Percentiles rank a stretch among this genome's conserved stretches.
Conservation (phyloP, 148 eudicot genomes). For the Rhododendron griersonianum region DNA sequence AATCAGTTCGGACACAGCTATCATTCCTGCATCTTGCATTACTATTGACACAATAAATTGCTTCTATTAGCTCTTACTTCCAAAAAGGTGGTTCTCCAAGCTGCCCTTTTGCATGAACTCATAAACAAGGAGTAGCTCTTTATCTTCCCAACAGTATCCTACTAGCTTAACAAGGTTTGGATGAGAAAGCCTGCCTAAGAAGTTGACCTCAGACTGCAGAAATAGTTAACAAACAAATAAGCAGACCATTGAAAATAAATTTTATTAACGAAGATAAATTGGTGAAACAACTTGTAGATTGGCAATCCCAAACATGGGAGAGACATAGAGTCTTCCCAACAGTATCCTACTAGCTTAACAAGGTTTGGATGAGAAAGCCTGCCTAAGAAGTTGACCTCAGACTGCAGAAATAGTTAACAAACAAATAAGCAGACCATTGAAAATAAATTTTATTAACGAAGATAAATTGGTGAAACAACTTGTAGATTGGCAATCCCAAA, state of each 20-base stretch:
- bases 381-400: slow-evolving; percentile 83
- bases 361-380: slow-evolving; percentile 86
- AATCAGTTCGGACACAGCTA: background rate
- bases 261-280: background rate
- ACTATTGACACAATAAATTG: background rate
- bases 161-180: slow-evolving; percentile 80
- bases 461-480: background rate
- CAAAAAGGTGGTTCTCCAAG: slow-evolving; percentile 84
- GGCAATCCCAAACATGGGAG: background rate
- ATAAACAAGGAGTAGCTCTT: slow-evolving; percentile 64
- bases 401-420: slow-evolving; percentile 31
- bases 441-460: background rate
- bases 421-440: background rate
- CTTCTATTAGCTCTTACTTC: slow-evolving; percentile 46
- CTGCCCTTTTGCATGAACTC: slow-evolving; percentile 88
- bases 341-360: slow-evolving; percentile 79
- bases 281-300: background rate
- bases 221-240: background rate
- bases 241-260: background rate
- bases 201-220: slow-evolving; percentile 75
- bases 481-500: background rate
- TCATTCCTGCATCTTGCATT: background rate
- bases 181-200: slow-evolving; percentile 84
- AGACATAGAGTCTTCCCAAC: slow-evolving; percentile 81
- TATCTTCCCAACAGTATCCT: slow-evolving; percentile 83